These are phyloP conservation scores for Leishmania gerbilli DNA, from an alignment of 208 protist species.

Conservation along the genomic window DNA sequence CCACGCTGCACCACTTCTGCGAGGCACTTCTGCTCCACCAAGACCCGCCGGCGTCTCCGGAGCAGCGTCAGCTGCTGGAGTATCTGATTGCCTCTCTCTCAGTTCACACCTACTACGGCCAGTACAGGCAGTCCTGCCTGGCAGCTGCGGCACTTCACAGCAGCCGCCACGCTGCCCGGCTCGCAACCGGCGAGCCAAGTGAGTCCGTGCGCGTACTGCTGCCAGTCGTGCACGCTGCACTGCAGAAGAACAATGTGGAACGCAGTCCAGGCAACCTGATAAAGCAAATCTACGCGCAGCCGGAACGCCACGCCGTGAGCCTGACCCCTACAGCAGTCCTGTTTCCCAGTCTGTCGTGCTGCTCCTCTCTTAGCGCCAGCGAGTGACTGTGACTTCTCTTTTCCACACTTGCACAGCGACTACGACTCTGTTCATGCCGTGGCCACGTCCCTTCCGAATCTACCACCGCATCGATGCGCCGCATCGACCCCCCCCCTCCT, in stretches of 20 bases:
- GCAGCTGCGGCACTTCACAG: constrained; percentile 69
- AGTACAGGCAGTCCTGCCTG: constrained; percentile 54
- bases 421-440: background rate
- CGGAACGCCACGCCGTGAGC: constrained; percentile 48
- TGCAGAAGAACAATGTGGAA: constrained; percentile 32
- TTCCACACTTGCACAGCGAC: too few relatives aligned
- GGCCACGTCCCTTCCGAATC: background rate
- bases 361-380: constrained; percentile 25
- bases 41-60: constrained; percentile 47
- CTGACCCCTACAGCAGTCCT: constrained; percentile 22
- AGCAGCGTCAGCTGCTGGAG: constrained; percentile 51
- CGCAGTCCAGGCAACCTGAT: constrained; percentile 33
- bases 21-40: constrained; percentile 64
- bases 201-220: constrained; percentile 42
- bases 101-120: constrained; percentile 56
- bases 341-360: constrained; percentile 31
- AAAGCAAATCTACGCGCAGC: constrained; percentile 47
- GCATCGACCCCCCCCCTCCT: background rate
- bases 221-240: constrained; percentile 34
- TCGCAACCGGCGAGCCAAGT: constrained; percentile 42
- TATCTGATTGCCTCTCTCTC: constrained; percentile 65
- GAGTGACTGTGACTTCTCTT: background rate
- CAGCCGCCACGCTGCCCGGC: constrained; percentile 45
- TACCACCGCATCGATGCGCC: background rate
- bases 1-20: constrained; percentile 57